Conservation (phyloP, 208 protist genomes). For the Trypanosoma mega region DNA sequence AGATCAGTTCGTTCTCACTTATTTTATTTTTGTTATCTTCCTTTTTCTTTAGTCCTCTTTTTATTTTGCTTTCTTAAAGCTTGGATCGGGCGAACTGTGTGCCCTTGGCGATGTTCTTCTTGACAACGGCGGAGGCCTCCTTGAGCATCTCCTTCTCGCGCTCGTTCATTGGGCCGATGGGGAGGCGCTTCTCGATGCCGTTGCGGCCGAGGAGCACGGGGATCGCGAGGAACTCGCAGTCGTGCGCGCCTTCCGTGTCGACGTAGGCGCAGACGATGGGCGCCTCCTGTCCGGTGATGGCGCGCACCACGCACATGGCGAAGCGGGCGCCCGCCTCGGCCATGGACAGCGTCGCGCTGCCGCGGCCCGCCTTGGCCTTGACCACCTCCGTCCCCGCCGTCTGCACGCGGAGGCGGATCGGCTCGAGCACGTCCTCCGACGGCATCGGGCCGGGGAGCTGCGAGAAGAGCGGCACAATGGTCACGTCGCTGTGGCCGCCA, state of each 20-base stretch:
- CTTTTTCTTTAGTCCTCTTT: not conserved
- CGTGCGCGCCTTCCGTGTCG: conserved; percentile 74
- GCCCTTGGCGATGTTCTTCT: conserved; percentile 82
- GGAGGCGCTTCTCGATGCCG: conserved; percentile 76
- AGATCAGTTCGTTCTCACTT: not conserved
- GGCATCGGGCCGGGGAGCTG: conserved; percentile 67
- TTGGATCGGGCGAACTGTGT: conserved; percentile 70
- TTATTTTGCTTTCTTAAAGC: conserved; percentile 37
- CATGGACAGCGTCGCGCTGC: conserved; percentile 97
- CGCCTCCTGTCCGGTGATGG: conserved; percentile 53
- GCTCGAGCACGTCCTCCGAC: conserved; percentile 47
- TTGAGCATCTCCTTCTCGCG: conserved; percentile 38
- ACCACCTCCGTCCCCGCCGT: conserved; percentile 95
- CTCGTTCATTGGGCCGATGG: conserved; percentile 56
- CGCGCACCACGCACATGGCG: conserved; percentile 66
- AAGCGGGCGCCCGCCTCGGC: conserved; percentile 90
- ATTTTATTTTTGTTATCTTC: not conserved
- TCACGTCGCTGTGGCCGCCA: conserved; percentile 95
- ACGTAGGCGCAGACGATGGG: conserved; percentile 80
- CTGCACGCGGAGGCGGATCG: conserved; percentile 90
- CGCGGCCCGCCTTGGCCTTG: conserved; percentile 94
- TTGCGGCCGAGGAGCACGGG: conserved; percentile 72
- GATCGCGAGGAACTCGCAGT: conserved; percentile 68
- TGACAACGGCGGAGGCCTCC: conserved; percentile 38
- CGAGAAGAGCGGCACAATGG: conserved; percentile 93